phyloP scores from a whole-genome alignment of 345 rosid genomes.

The Ricinus communis region DNA sequence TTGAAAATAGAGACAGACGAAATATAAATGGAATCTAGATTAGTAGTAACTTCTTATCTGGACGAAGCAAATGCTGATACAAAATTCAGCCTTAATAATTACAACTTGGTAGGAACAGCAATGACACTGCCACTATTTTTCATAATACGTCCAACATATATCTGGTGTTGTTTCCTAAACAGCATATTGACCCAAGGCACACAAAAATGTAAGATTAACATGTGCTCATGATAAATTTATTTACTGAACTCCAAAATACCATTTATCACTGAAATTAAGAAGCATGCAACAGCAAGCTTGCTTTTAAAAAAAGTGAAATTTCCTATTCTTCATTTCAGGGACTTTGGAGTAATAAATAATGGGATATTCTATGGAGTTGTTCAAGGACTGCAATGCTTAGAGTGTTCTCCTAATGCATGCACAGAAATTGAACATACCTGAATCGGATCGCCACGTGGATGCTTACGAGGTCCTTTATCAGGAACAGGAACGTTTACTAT shows the following conservation, averaged over 20 bases:
- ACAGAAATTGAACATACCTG: conserved; percentile 50
- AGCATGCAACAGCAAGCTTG: neutral
- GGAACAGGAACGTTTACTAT: conserved; percentile 76
- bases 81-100: neutral
- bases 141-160: neutral
- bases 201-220: neutral
- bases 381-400: neutral
- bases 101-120: neutral
- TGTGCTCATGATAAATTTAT: neutral
- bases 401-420: neutral
- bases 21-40: too few relatives aligned
- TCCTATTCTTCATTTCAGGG: neutral
- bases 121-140: neutral
- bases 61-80: too few relatives aligned
- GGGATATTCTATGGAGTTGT: neutral
- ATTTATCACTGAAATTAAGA: neutral
- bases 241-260: neutral
- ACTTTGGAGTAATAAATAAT: neutral
- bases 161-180: neutral
- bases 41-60: too few relatives aligned
- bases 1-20: too few relatives aligned
- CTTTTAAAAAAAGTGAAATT: neutral
- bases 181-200: neutral
- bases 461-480: conserved; percentile 95
- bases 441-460: conserved; percentile 84